Percentiles rank a stretch among this genome's conserved stretches.
Evolutionary conservation across 495 filamentous ascomycete species (phyloP).

Genomic region (Penicillium flavigenum): DNA sequence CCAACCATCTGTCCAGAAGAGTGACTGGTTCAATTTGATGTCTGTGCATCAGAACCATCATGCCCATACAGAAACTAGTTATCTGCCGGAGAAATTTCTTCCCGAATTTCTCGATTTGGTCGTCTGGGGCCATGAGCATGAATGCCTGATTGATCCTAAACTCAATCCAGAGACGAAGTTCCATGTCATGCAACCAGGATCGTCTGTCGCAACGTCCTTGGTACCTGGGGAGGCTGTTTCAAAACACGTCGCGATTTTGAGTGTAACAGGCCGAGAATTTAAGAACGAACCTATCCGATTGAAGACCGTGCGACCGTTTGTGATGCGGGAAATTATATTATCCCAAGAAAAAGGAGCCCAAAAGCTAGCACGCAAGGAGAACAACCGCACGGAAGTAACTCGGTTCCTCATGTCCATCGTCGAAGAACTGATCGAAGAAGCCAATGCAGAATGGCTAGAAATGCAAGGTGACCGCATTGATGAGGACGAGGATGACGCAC

Average conservation of each 20-base stretch:
- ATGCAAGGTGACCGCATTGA: conserved; percentile 59
- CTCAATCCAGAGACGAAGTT: conserved; percentile 85
- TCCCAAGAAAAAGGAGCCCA: conserved; percentile 74
- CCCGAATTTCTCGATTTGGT: conserved; percentile 90
- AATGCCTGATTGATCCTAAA: conserved; percentile 83
- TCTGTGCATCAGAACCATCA: conserved; percentile 96
- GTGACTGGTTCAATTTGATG: conserved; percentile 96
- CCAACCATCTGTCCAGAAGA: conserved; percentile 74
- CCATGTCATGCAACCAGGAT: conserved; percentile 95
- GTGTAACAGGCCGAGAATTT: conserved; percentile 79
- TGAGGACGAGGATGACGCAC: conserved; percentile 54
- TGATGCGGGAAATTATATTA: conserved; percentile 79
- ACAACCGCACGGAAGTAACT: conserved; percentile 79
- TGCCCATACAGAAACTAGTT: conserved; percentile 83
- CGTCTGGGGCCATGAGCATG: conserved; percentile 97
- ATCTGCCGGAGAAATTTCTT: conserved; percentile 91
- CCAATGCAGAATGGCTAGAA: conserved; percentile 74
- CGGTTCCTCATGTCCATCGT: conserved; percentile 72
- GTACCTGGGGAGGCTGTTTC: conserved; percentile 85
- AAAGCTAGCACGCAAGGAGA: conserved; percentile 71
- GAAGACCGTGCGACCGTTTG: conserved; percentile 87
- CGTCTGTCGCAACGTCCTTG: conserved; percentile 91
- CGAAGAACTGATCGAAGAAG: conserved; percentile 81
- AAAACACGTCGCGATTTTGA: conserved; percentile 87
- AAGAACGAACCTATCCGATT: conserved; percentile 76